phyloP scores from a whole-genome alignment of 495 filamentous ascomycete genomes.

The Clohesyomyces aquaticus region DNA sequence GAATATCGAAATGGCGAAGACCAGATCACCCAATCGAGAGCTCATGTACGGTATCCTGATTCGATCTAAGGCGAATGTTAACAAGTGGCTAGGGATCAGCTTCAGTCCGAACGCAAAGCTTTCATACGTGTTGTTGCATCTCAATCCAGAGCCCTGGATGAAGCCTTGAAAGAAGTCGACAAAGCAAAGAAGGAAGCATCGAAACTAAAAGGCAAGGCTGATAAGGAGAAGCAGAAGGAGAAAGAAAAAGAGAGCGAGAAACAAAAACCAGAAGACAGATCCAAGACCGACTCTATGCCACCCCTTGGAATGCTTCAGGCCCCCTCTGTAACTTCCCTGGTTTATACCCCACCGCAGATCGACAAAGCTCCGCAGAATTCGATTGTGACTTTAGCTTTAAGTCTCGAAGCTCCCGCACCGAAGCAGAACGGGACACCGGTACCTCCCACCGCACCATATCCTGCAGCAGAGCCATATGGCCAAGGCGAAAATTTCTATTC shows the following conservation, averaged over 20 bases:
- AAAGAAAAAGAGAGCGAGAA: constrained; percentile 9
- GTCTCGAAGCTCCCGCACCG: constrained; percentile 4
- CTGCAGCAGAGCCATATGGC: neutral
- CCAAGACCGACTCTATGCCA: neutral
- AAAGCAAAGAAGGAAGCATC: constrained; percentile 14
- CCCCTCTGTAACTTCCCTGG: constrained; percentile 6
- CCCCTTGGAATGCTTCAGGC: constrained; percentile 3
- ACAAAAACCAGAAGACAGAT: neutral
- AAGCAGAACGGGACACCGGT: neutral
- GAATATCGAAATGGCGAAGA: constrained; percentile 20
- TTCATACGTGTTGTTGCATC: constrained; percentile 18
- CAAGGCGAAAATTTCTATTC: neutral
- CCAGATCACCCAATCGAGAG: neutral
- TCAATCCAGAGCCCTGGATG: constrained; percentile 4
- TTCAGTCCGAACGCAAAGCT: constrained; percentile 16
- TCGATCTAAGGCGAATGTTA: neutral
- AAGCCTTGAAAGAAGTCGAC: constrained; percentile 14
- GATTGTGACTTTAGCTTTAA: neutral
- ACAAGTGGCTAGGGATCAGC: neutral
- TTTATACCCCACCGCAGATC: constrained; percentile 1
- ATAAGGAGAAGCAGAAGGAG: constrained; percentile 10
- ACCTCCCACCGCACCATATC: neutral
- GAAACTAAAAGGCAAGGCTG: constrained; percentile 12
- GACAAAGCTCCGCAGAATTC: neutral
- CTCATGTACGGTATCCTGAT: neutral